A percentile compares a stretch with the other conserved stretches of the same genome.
phyloP scores from a whole-genome alignment of 768 basidiomycete genomes.

The Rhizopogon salebrosus region DNA sequence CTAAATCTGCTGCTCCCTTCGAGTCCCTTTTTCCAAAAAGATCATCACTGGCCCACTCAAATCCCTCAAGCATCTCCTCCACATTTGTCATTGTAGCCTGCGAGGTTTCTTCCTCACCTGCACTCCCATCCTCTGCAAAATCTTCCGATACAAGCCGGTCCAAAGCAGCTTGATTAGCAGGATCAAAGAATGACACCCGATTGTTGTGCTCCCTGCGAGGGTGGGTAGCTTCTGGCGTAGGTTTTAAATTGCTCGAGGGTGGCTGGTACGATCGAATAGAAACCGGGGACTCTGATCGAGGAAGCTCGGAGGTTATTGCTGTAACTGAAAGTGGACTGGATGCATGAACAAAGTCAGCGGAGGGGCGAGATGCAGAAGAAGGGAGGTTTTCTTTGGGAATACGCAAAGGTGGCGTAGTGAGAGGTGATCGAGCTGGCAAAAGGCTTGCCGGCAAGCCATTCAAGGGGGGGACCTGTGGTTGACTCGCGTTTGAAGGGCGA shows the following conservation, averaged over 20 bases:
- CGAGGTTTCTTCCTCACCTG: constrained; percentile 65
- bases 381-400: constrained; percentile 10
- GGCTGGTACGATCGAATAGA: constrained; percentile 17
- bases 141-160: constrained; percentile 59
- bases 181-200: constrained; percentile 80
- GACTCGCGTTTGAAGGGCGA: constrained; percentile 41
- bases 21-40: constrained; percentile 60
- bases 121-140: constrained; percentile 42
- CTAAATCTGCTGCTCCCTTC: constrained; percentile 80
- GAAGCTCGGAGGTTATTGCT: constrained; percentile 6
- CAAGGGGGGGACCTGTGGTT: constrained; percentile 21
- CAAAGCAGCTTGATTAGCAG: constrained; percentile 65
- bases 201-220: constrained; percentile 57
- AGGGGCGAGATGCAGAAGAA: constrained; percentile 7
- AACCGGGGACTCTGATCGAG: constrained; percentile 15
- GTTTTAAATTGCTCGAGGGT: constrained; percentile 22
- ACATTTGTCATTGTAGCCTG: constrained; percentile 86
- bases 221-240: constrained; percentile 28
- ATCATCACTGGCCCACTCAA: constrained; percentile 90
- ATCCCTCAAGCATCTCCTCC: constrained; percentile 98
- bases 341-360: constrained; percentile 16
- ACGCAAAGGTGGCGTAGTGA: constrained; percentile 19
- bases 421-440: constrained; percentile 18
- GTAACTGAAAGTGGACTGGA: constrained; percentile 14
- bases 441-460: constrained; percentile 22